These are phyloP conservation scores for Malassezia psittaci DNA, from an alignment of 1,284 basidiomycete genomes.

Conservation along the genomic window DNA sequence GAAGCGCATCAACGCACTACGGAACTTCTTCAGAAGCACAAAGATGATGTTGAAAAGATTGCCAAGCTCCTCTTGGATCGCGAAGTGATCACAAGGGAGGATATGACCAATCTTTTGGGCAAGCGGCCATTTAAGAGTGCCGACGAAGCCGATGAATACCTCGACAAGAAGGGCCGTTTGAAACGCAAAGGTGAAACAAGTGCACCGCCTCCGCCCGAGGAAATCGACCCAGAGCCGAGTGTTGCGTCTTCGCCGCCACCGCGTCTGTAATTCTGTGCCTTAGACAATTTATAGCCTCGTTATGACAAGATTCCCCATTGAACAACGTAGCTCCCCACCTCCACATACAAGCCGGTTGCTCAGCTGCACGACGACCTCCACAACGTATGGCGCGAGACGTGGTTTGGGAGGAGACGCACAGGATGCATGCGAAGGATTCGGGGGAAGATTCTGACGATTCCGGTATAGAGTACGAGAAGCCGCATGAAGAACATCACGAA, in stretches of 20 bases:
- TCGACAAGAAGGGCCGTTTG: slow-evolving; percentile 41
- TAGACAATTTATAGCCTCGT: no score
- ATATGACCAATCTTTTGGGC: slow-evolving; percentile 76
- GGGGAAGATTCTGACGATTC: no score
- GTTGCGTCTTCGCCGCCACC: slow-evolving; percentile 19
- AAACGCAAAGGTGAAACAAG: slow-evolving; percentile 32
- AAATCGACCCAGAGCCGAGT: slow-evolving; percentile 24
- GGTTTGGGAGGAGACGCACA: no score
- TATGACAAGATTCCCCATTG: no score
- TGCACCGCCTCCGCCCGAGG: slow-evolving; percentile 41
- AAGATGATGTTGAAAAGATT: slow-evolving; percentile 84
- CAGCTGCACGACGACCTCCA: no score
- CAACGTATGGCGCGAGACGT: no score
- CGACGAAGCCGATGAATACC: slow-evolving; percentile 52
- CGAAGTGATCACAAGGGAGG: slow-evolving; percentile 87
- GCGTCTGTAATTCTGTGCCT: neutral
- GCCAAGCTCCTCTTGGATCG: slow-evolving; percentile 79
- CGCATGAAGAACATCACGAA: no score
- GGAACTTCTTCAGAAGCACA: slow-evolving; percentile 69
- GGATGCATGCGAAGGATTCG: no score
- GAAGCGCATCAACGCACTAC: slow-evolving; percentile 76
- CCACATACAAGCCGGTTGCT: no score
- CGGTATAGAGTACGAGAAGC: no score
- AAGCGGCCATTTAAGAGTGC: slow-evolving; percentile 68
- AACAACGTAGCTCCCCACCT: no score